Evolutionary conservation across 2,329 filamentous ascomycete genomes (phyloP).

Genomic region (Xylaria sp.): DNA sequence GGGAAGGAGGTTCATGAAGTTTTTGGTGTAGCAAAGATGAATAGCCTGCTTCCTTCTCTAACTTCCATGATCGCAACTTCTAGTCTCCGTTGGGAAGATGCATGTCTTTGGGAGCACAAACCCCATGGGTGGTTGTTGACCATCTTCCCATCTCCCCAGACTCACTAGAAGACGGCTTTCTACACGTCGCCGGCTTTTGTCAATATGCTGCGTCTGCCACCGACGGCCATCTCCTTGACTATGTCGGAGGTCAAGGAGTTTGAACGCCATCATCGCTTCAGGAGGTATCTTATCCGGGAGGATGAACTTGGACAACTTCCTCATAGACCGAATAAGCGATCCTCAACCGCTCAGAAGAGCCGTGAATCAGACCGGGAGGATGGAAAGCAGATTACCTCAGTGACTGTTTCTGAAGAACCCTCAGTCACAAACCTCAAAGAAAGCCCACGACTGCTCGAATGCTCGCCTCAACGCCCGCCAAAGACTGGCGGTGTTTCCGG

Average conservation of each 20-base stretch:
- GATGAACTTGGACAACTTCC: slow-evolving; percentile 25
- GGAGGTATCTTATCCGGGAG: slow-evolving; percentile 37
- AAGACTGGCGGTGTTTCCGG: slow-evolving; percentile 14
- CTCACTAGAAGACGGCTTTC: background rate
- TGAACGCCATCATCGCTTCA: slow-evolving; percentile 39
- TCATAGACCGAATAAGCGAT: slow-evolving; percentile 16
- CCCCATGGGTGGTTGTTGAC: background rate
- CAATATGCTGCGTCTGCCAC: slow-evolving; percentile 46
- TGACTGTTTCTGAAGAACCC: slow-evolving; percentile 9
- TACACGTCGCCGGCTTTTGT: background rate
- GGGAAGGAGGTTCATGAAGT: background rate
- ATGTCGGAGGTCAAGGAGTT: slow-evolving; percentile 46
- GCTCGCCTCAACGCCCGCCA: slow-evolving; percentile 19
- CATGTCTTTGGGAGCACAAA: background rate
- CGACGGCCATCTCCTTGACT: slow-evolving; percentile 44
- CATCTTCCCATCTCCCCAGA: background rate
- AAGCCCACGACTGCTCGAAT: slow-evolving; percentile 18
- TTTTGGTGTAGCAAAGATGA: background rate
- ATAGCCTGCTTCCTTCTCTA: background rate
- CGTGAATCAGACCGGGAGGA: slow-evolving; percentile 11
- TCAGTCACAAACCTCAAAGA: slow-evolving; percentile 15
- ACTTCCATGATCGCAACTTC: background rate
- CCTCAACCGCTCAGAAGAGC: slow-evolving; percentile 7
- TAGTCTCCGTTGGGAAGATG: background rate
- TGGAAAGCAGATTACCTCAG: slow-evolving; percentile 10